phyloP scores from a whole-genome alignment of 2,329 filamentous ascomycete genomes.

The Cercospora canescens region DNA sequence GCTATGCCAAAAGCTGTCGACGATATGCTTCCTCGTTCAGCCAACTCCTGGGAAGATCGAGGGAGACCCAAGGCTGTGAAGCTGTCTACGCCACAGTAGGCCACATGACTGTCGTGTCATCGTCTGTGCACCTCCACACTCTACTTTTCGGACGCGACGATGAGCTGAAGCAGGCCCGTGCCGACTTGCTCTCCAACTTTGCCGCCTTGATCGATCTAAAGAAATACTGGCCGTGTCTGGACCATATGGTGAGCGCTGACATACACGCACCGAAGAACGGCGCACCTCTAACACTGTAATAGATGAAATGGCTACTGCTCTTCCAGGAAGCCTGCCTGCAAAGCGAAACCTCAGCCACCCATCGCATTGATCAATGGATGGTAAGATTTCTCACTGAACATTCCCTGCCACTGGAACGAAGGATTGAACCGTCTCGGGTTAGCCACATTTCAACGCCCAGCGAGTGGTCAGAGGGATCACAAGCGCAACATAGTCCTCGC shows the following conservation, averaged over 20 bases:
- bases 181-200: background rate
- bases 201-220: background rate
- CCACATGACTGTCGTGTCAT: background rate
- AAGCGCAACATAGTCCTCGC: background rate
- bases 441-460: background rate
- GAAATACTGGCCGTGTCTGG: background rate
- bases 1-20: background rate
- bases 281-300: background rate
- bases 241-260: background rate
- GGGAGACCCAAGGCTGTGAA: background rate
- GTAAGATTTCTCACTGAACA: background rate
- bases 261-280: background rate
- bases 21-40: background rate
- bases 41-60: background rate
- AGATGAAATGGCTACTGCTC: background rate
- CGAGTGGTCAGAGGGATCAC: background rate
- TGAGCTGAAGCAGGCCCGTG: background rate
- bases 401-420: background rate
- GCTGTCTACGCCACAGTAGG: background rate
- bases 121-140: background rate
- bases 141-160: background rate
- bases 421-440: background rate
- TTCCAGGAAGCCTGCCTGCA: background rate
- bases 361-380: background rate
- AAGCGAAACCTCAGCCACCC: background rate